A percentile compares a stretch with the other conserved stretches of the same genome.
phyloP scores from a whole-genome alignment of 179 eudicot species.

The Vitellaria paradoxa region DNA sequence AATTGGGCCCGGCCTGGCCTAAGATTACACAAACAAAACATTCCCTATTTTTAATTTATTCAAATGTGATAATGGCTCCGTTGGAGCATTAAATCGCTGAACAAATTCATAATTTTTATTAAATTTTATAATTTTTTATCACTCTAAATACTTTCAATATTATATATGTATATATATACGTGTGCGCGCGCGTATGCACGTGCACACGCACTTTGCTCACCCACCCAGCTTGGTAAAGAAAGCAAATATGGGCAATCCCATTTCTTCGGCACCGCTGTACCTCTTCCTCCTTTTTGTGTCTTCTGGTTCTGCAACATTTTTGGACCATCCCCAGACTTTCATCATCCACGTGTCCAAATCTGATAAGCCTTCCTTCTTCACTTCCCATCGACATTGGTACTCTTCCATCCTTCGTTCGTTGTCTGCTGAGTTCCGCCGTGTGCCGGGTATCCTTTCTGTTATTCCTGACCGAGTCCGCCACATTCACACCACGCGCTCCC shows the following conservation, averaged over 20 bases:
- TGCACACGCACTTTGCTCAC: too few species aligned
- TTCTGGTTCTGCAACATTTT: neutral
- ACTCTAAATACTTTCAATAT: too few species aligned
- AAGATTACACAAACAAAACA: too few species aligned
- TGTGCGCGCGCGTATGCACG: too few species aligned
- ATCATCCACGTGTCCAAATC: slow-evolving; percentile 20
- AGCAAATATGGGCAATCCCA: neutral
- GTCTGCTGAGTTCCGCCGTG: slow-evolving; percentile 26
- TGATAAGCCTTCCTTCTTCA: slow-evolving; percentile 39
- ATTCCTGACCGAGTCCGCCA: slow-evolving; percentile 49
- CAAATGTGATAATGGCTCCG: too few species aligned
- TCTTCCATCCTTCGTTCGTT: slow-evolving; percentile 44
- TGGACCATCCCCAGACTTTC: slow-evolving; percentile 35
- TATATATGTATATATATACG: too few species aligned
- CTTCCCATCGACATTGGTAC: slow-evolving; percentile 55
- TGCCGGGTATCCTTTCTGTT: slow-evolving; percentile 53
- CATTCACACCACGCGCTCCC: slow-evolving; percentile 78
- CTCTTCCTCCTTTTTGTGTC: slow-evolving; percentile 17
- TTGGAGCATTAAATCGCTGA: too few species aligned
- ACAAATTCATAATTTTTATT: too few species aligned
- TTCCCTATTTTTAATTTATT: too few species aligned
- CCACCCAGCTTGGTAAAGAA: neutral
- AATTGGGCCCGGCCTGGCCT: too few species aligned
- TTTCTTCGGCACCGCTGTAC: neutral
- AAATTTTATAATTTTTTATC: too few species aligned